Base-by-base conservation (phyloP, 2,329 filamentous ascomycete species). In the Atkinsonella texensis region DNA sequence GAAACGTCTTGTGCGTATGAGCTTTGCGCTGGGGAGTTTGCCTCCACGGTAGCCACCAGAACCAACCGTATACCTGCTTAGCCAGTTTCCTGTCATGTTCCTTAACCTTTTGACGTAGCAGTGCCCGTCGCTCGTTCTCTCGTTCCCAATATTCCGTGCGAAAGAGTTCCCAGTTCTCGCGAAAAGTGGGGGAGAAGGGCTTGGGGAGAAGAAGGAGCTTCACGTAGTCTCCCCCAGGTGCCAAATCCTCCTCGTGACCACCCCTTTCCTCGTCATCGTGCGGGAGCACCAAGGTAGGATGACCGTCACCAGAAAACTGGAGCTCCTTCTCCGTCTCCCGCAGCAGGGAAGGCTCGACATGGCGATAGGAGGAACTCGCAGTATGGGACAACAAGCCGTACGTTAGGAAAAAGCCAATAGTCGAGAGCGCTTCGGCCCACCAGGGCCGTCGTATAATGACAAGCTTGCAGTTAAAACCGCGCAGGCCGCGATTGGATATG, bases 91-190 rank as follows among this genome's bases (percentile, higher is more conserved):
- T 75, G 59, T 90, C 83, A 33, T 80, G 77, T 49, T 81, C 77
- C 55, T 82, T 79, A 48, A 95, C 72, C 62, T 86, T 86, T 43
- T 76, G 63, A 42, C 88, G 78, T 23, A 96, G 72, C 52, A 86
- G 71, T 2, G 84, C 79, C 12, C 93, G 82, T 2, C 91, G 83
- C 66, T 95, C 89, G 63, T 98, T 98, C 67, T 98, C 93, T 55
- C 84, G 84, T 60, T 96, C 91, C 93, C 93, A 98, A 69, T 96
- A 98, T 54, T 96, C 90, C 35, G 85, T 83, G 50, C 93, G 80
- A 68, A 94, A 98, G 15, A 91, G 76, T 63, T 98, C 93, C 93
- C 93, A 98, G 57, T 95, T 95, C 66, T 97, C 90, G 18, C 93
- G 80, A 63, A 98, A 98, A 46, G 88, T 89, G 0, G 93, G 85